phyloP scores from a whole-genome alignment of 352 stramenopile species.

The Blastocystis sp. region DNA sequence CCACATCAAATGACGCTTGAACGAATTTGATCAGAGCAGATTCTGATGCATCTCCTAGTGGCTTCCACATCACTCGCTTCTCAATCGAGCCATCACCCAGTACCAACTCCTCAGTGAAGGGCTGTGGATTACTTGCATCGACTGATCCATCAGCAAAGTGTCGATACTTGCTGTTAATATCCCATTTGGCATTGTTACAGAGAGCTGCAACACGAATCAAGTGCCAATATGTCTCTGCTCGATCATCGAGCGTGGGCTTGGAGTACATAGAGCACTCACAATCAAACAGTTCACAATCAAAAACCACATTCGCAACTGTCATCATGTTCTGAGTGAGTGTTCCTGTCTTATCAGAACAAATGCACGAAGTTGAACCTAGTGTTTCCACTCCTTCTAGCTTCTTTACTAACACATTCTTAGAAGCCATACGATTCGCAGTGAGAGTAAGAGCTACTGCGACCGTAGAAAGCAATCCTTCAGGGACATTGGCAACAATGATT shows the following conservation, averaged over 20 bases:
- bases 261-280: conserved; percentile 74
- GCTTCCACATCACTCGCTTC: conserved; percentile 72
- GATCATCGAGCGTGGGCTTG: conserved; percentile 73
- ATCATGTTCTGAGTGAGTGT: conserved; percentile 89
- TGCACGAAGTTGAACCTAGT: conserved; percentile 84
- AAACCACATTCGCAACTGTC: conserved; percentile 78
- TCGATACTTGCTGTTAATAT: conserved; percentile 79
- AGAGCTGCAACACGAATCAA: conserved; percentile 81
- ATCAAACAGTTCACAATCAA: conserved; percentile 24
- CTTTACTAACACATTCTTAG: conserved; percentile 88
- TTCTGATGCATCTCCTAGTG: conserved; percentile 75
- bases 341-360: conserved; percentile 89
- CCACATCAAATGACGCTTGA: conserved; percentile 73
- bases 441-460: conserved; percentile 86
- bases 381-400: conserved; percentile 87
- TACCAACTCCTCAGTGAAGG: conserved; percentile 47
- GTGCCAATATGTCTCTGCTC: conserved; percentile 72
- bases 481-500: conserved; percentile 91
- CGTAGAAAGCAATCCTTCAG: conserved; percentile 83
- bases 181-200: conserved; percentile 84
- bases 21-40: conserved; percentile 76
- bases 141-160: conserved; percentile 69
- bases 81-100: conserved; percentile 72
- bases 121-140: conserved; percentile 20
- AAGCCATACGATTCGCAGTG: conserved; percentile 82